Evolutionary conservation across 2,329 filamentous ascomycete genomes (phyloP), one percentile per base, ranked within the genome.

Genomic region (Ophiostoma montium): DNA sequence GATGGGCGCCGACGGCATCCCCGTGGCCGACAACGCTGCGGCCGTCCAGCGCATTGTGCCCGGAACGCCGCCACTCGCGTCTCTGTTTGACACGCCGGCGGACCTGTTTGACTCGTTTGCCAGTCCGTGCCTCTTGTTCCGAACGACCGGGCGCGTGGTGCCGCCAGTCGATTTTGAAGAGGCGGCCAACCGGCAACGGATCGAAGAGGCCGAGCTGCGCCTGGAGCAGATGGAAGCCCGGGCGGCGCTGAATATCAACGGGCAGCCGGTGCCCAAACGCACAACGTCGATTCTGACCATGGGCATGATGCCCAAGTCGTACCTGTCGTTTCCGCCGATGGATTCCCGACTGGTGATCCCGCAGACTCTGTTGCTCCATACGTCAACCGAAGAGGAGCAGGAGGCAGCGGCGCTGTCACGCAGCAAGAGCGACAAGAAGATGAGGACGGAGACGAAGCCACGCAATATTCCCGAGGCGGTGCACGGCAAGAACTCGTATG

Each of bases 101-200:
- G 61, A 72, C 51, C 59, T 78, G 30, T 80, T 82, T 53, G 78
- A 82, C 55, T 61, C 72, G 0, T 82, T 81, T 58, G 75, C 70
- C 5, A 79, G 75, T 51, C 69, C 78, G 0, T 66, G 67, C 47
- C 65, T 81, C 1, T 73, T 81, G 57, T 80, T 82, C 56, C 73
- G 74, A 46, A 72, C 67, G 0, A 61, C 76, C 0, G 72, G 71
- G 0, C 51, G 76, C 5, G 55, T 63, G 1, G 62, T 71, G 0
- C 73, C 74, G 0, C 61, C 61, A 1, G 64, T 65, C 2, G 35
- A 41, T 11, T 50, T 52, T 15, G 48, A 58, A 19, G 45, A 51
- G 46, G 49, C n/a, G 13, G 48, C 49, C 6, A 46, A 44, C 27
- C 16, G 23, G 15, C 19, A 6, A 2, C 42, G 52, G 38, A 12